Base-by-base conservation (phyloP, 2,329 filamentous ascomycete species). In the Teratosphaeria viscida region DNA sequence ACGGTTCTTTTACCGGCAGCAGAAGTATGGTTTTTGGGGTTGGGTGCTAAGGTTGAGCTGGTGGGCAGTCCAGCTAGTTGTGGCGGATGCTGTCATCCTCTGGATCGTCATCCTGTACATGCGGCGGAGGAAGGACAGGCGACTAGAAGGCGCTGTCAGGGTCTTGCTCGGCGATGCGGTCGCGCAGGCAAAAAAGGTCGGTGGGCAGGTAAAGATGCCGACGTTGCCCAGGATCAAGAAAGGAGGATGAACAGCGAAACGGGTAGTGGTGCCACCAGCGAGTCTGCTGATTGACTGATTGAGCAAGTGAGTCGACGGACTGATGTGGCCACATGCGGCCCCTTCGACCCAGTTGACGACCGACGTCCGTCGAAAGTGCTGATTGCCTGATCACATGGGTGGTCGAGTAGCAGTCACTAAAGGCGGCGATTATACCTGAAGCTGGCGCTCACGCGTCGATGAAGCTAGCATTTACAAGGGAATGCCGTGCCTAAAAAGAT, bases 21-120 rank as follows among this genome's bases (percentile, higher is more conserved):
- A 82, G 65, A 82, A 83, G 62, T 83, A 82, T 62, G 86, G 82
- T 58, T 73, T 88, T 27, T 80, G 84, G 55, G 81, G 85, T 1
- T 95, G 90, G 89, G 55, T 87, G 1, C 78, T 83, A 53, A 90
- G 90, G 82, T 66, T 87, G 3, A 71, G 87, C 0, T 92, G 87
- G 87, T 74, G 84, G 49, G 72, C 82, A 23, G 73, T 87, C 49
- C 90, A 90, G 71, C 90, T 96, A 69, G 67, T 94, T 5, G 77
- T 88, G 32, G 79, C 88, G 53, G 90, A 97, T 73, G 71, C 86
- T 10, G 77, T 87, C 29, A 74, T 91, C 2, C 72, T 92, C 14
- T 79, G 78, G 32, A 65, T 90, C 1, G 74, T 92, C 43, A 71
- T 92, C 55, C 68, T 90, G 6, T 92, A 86, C 82, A 81, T 92